These are phyloP conservation scores for Dothiorella sarmentorum DNA, from an alignment of 2,329 filamentous ascomycete species.

Conservation along the genomic window DNA sequence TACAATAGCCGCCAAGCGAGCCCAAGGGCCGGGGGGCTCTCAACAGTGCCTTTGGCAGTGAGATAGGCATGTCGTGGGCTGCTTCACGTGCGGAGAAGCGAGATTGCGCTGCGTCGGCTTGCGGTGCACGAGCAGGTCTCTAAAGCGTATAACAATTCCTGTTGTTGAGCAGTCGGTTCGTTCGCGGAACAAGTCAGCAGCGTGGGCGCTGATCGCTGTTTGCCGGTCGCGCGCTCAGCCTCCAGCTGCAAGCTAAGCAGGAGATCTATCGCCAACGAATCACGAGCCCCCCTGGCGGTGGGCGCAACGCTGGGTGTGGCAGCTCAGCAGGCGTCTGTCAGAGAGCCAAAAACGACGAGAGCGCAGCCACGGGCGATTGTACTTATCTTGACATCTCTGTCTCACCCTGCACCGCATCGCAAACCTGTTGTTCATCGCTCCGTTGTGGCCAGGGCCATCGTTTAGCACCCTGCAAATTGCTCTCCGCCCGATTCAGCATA, in stretches of 20 bases:
- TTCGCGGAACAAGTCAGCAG: neutral
- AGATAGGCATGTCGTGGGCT: too few relatives aligned
- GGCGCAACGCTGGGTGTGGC: neutral
- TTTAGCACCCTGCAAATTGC: slow-evolving; percentile 15
- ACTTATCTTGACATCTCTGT: slow-evolving; percentile 2
- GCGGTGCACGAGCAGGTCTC: neutral
- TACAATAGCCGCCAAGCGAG: neutral
- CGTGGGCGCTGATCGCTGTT: slow-evolving; percentile 8
- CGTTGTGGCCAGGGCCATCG: neutral
- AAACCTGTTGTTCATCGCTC: neutral
- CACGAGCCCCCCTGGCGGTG: neutral
- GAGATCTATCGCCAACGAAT: slow-evolving; percentile 13
- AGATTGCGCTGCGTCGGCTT: slow-evolving; percentile 4
- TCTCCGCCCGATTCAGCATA: slow-evolving; percentile 12
- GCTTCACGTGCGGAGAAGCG: slow-evolving; percentile 13
- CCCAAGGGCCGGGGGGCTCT: neutral
- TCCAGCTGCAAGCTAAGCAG: slow-evolving; percentile 6
- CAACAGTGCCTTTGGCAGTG: too few relatives aligned
- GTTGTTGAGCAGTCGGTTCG: too few relatives aligned
- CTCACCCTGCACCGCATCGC: neutral
- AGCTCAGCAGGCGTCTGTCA: neutral
- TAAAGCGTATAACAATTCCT: too few relatives aligned
- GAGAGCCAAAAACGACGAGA: neutral
- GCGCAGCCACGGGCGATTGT: neutral
- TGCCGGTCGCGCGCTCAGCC: slow-evolving; percentile 5